Conservation (phyloP, 257 asterid genomes). For the Cynanchum wilfordii region DNA sequence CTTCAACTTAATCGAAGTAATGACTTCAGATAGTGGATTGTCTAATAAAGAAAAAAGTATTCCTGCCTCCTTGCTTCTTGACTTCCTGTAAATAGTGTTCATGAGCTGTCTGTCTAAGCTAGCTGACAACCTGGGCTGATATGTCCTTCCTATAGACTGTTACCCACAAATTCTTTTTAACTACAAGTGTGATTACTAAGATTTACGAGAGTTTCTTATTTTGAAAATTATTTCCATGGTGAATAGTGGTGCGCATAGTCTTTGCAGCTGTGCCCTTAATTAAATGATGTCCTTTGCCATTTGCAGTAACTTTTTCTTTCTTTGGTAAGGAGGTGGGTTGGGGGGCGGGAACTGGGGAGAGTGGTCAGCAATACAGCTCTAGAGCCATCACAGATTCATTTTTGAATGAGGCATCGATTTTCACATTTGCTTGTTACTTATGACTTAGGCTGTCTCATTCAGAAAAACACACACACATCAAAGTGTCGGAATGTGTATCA, state of each 20-base stretch:
- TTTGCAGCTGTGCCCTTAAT: not conserved
- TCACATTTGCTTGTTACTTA: not conserved
- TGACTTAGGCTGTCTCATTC: not conserved
- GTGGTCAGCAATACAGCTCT: too few relatives aligned
- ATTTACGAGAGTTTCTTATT: too few relatives aligned
- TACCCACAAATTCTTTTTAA: not conserved
- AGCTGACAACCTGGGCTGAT: not conserved
- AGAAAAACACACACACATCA: not conserved
- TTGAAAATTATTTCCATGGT: not conserved
- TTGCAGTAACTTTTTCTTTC: not conserved
- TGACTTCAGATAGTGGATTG: too few relatives aligned
- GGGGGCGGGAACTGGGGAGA: too few relatives aligned
- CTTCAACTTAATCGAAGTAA: too few relatives aligned
- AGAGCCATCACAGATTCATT: not conserved
- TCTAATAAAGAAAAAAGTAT: not conserved
- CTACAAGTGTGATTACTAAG: not conserved
- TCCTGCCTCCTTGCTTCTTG: not conserved
- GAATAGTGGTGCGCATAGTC: not conserved
- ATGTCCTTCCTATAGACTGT: not conserved
- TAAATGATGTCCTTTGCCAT: not conserved
- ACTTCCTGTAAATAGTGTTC: not conserved
- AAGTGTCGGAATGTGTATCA: not conserved
- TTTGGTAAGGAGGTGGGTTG: too few relatives aligned
- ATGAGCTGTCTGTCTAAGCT: not conserved
- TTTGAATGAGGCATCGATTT: not conserved